Evolutionary conservation across 495 filamentous ascomycete species (phyloP), one percentile per base, ranked within the genome.

Genomic region (Schizothecium vesticola): DNA sequence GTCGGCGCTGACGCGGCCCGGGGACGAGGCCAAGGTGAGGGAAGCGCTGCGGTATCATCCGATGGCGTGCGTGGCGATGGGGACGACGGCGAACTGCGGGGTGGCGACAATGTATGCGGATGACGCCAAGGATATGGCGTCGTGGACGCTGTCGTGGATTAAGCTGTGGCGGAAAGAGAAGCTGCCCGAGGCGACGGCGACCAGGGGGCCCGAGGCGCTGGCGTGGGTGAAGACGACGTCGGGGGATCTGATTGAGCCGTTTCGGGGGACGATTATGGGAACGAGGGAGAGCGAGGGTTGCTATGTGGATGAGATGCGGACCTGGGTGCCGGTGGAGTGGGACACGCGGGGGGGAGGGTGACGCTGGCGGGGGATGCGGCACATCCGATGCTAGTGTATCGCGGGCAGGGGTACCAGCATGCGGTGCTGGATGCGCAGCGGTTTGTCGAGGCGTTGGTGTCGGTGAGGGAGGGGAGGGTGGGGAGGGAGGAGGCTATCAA

Each of bases 321-420:
- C 72, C 24, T 80, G 73, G 67, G 43, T 74, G 19, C 73, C 76
- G 0, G 74, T 76, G 28, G 71, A 64, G 3, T 88, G 82, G 80
- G 79, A 87, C 70, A 87, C 80, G 56, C 73, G 69, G 0, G 78
- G 1, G 86, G 86, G 3, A 70, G 79, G n/a, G 77, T 86, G 0
- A 87, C 85, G 19, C 66, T 88, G 51, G 84, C 80, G 0, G 86
- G 86, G 3, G 87, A 89, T 74, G 86, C 86, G 1, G 85, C 84
- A 6, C 86, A 89, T 75, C 81, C 85, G 0, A 87, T 88, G 86
- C 79, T 84, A 0, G 78, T 79, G 63, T 82, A 86, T 58, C 82
- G 85, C 23, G 85, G 85, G 8, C 84, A 87, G 74, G 84, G 84
- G 0, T 73, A 83, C 2, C 84, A 86, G 65, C 82, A 85, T 61